Conservation (phyloP, 768 basidiomycete genomes). For the Cantharellus anzutake region DNA sequence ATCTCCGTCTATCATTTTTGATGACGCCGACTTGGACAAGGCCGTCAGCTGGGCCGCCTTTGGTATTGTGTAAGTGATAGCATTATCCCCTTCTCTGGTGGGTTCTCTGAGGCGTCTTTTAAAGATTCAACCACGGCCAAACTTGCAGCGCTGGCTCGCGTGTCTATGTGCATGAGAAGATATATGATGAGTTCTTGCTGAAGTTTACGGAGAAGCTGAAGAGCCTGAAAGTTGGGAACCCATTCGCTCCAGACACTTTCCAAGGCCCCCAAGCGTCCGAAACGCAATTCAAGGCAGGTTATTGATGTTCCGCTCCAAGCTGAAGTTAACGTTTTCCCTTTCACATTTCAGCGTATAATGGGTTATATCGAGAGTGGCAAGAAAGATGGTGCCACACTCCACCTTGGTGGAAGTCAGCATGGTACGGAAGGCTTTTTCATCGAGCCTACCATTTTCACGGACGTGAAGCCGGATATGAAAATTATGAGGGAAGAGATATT, state of each 20-base stretch:
- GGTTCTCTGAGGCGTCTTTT: slow-evolving; percentile 1
- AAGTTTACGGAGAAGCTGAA: slow-evolving; percentile 35
- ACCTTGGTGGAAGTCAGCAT: slow-evolving; percentile 38
- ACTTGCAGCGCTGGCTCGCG: slow-evolving; percentile 64
- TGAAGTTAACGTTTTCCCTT: background rate
- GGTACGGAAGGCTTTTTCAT: slow-evolving; percentile 53
- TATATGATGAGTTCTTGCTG: slow-evolving; percentile 60
- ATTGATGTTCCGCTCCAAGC: slow-evolving; percentile 2
- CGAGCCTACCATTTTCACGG: slow-evolving; percentile 43
- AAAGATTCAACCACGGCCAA: slow-evolving; percentile 45
- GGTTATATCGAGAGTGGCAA: slow-evolving; percentile 59
- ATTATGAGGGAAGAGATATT: slow-evolving; percentile 61
- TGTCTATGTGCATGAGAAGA: slow-evolving; percentile 55
- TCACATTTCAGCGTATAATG: slow-evolving; percentile 40
- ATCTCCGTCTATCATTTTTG: slow-evolving; percentile 48
- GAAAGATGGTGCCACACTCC: slow-evolving; percentile 46
- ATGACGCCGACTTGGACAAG: slow-evolving; percentile 51
- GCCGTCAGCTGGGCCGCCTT: slow-evolving; percentile 50
- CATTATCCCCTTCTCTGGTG: slow-evolving; percentile 17
- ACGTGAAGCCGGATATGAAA: slow-evolving; percentile 46
- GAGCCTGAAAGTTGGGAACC: slow-evolving; percentile 45
- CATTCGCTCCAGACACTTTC: slow-evolving; percentile 35
- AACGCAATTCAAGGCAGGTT: slow-evolving; percentile 35
- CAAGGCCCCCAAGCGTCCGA: slow-evolving; percentile 70
- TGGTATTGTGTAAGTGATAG: slow-evolving; percentile 46